Evolutionary conservation across 2,329 filamentous ascomycete species (phyloP).

Genomic region (Dactylellina cionopaga): DNA sequence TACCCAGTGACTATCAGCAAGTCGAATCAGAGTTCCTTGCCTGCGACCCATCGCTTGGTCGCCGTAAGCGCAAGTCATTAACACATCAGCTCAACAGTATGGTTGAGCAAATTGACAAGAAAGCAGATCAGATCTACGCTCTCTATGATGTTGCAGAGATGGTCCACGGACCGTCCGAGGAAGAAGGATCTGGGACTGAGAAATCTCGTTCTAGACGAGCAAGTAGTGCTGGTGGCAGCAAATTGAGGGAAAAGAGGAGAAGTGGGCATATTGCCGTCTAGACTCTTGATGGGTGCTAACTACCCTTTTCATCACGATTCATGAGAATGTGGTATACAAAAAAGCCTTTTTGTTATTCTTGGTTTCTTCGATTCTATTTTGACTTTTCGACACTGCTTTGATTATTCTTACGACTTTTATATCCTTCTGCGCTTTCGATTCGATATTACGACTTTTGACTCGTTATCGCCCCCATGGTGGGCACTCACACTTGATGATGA

Average conservation of each 20-base stretch:
- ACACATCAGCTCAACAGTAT: conserved; percentile 56
- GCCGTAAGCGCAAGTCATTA: conserved; percentile 55
- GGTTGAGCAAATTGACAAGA: conserved; percentile 57
- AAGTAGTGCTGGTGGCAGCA: conserved; percentile 2
- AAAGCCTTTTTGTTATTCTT: conserved; percentile 8
- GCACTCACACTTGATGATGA: no score
- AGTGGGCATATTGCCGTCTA: conserved; percentile 34
- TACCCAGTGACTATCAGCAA: conserved; percentile 56
- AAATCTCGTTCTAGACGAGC: conserved; percentile 12
- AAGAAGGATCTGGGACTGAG: conserved; percentile 9
- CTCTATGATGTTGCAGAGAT: conserved; percentile 57
- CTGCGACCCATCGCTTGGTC: conserved; percentile 56
- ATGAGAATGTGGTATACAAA: conserved; percentile 15
- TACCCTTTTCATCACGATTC: conserved; percentile 18
- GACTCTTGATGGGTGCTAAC: neutral
- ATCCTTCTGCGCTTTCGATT: neutral
- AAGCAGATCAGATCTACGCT: conserved; percentile 57
- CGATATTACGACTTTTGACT: neutral
- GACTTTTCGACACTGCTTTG: neutral
- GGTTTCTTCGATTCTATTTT: neutral
- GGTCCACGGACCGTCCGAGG: conserved; percentile 9
- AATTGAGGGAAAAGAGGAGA: conserved; percentile 4
- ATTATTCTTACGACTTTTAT: neutral
- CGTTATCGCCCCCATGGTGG: neutral
- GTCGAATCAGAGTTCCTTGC: conserved; percentile 56